Evolutionary conservation across 2,329 filamentous ascomycete genomes (phyloP), one percentile per base, ranked within the genome.

Genomic region (Arthrobotrys conoides): DNA sequence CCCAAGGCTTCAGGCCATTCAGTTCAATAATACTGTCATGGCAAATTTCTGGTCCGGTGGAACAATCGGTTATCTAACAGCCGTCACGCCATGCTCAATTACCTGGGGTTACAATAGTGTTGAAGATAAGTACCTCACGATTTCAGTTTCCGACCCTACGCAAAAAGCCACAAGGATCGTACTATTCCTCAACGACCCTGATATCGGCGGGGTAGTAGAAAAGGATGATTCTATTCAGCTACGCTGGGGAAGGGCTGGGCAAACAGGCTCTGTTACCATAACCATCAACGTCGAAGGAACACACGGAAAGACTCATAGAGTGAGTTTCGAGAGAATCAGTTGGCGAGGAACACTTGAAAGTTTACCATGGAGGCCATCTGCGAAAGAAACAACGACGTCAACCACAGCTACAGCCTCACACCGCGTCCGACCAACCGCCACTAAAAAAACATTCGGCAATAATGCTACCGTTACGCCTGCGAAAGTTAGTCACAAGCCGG

Each of bases 131-230:
- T 71, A 71, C 41, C 24, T 71, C 10, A 75, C 76, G 18, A 55
- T 76, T 6, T 80, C 76, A 1, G 44, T 76, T 5, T 80, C 76
- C 30, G 68, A 76, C 44, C 70, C 71, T 27, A 68, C 76, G 33
- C 76, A 75, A 18, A 70, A 51, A 49, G 65, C 71, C 5, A 69
- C 69, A 18, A 69, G 69, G 36, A 8, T 75, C n/a, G 69, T 75
- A 14, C 53, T 75, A 12, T 78, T 81, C 82, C 83, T 86, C 88
- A 81, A 86, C 87, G 22, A 88, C 86, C 81, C 87, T 86, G 84
- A 87, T 88, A 84, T 89, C 89, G 82, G 87, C 86, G 22, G 85
- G 87, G 6, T 87, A 87, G 59, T 87, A 87, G 9, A 85, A 80
- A 83, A 89, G 85, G 14, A 88, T 87, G 36, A 89, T 84, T 53